Evolutionary conservation across 805 yeast genomes (phyloP).

Genomic region (Ogataea corticis): DNA sequence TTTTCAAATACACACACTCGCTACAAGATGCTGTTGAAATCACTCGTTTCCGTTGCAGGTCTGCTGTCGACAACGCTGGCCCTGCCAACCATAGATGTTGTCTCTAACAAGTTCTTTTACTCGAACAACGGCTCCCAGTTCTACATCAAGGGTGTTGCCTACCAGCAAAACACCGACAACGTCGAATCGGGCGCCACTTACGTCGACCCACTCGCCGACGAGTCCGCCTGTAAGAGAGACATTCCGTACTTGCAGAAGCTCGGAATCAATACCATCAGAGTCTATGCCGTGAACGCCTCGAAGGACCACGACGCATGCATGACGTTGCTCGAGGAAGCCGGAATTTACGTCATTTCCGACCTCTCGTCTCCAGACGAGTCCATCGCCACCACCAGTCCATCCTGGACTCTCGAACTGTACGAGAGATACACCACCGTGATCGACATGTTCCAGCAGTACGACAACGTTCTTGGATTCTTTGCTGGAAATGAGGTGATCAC

Average conservation of each 20-base stretch:
- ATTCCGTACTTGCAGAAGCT: conserved; percentile 71
- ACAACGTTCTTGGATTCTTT: conserved; percentile 88
- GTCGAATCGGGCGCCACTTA: conserved; percentile 34
- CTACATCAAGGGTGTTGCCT: conserved; percentile 84
- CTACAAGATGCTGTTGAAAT: conserved; percentile 14
- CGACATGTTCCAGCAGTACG: conserved; percentile 73
- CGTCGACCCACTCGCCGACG: conserved; percentile 79
- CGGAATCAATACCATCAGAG: conserved; percentile 77
- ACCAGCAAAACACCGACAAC: conserved; percentile 68
- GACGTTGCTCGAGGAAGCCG: conserved; percentile 73
- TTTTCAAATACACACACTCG: background rate
- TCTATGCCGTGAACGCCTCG: conserved; percentile 78
- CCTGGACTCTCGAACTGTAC: conserved; percentile 72
- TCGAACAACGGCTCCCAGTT: conserved; percentile 75
- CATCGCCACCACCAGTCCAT: conserved; percentile 73
- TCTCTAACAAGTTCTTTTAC: conserved; percentile 77
- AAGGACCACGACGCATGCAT: conserved; percentile 77
- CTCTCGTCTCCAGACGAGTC: conserved; percentile 82
- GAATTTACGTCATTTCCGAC: conserved; percentile 90
- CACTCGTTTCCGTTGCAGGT: conserved; percentile 14
- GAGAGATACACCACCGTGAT: conserved; percentile 80
- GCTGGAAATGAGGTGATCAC: conserved; percentile 98
- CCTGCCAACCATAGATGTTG: conserved; percentile 55
- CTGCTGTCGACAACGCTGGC: conserved; percentile 26
- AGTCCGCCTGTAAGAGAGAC: conserved; percentile 72